Percentiles rank a stretch among this genome's conserved stretches.
Conservation (phyloP, 495 filamentous ascomycete genomes). For the Achaetomiella virescens region DNA sequence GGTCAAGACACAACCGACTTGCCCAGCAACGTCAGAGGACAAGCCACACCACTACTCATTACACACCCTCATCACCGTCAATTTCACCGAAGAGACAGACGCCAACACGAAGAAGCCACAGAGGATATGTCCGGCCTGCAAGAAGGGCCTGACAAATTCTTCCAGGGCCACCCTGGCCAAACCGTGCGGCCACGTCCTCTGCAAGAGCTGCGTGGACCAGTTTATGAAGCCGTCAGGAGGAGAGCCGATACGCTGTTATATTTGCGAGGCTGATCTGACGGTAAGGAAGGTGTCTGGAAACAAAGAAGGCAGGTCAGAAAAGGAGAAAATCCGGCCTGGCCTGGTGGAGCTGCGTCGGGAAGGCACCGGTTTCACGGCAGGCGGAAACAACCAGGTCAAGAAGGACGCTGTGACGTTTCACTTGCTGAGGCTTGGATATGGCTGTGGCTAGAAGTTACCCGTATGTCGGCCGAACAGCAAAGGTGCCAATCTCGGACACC, state of each 20-base stretch:
- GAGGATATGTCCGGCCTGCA: conserved; percentile 81
- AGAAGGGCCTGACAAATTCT: conserved; percentile 75
- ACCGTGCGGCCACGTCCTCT: conserved; percentile 91
- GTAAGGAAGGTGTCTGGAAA: conserved; percentile 32
- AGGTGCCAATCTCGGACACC: background rate
- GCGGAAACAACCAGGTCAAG: conserved; percentile 74
- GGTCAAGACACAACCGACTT: conserved; percentile 66
- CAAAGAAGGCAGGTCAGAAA: conserved; percentile 47
- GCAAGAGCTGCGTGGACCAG: conserved; percentile 78
- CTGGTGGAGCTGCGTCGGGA: conserved; percentile 80
- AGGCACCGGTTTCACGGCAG: conserved; percentile 87
- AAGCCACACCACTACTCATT: conserved; percentile 72
- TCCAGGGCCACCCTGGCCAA: conserved; percentile 82
- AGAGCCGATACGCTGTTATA: conserved; percentile 67
- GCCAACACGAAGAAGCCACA: conserved; percentile 42
- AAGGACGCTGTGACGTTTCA: conserved; percentile 77
- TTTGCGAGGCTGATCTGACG: conserved; percentile 75
- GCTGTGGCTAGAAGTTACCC: no score
- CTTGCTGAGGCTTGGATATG: conserved; percentile 50
- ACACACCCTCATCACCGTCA: conserved; percentile 70
- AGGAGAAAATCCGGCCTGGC: conserved; percentile 60
- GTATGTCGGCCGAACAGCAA: background rate
- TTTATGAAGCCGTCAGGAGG: conserved; percentile 67
- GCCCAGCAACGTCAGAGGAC: conserved; percentile 67
- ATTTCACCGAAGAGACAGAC: conserved; percentile 73